A percentile compares a stretch with the other conserved stretches of the same genome.
Conservation (phyloP, 2,329 filamentous ascomycete genomes). For the Emmonsiellopsis sp. region DNA sequence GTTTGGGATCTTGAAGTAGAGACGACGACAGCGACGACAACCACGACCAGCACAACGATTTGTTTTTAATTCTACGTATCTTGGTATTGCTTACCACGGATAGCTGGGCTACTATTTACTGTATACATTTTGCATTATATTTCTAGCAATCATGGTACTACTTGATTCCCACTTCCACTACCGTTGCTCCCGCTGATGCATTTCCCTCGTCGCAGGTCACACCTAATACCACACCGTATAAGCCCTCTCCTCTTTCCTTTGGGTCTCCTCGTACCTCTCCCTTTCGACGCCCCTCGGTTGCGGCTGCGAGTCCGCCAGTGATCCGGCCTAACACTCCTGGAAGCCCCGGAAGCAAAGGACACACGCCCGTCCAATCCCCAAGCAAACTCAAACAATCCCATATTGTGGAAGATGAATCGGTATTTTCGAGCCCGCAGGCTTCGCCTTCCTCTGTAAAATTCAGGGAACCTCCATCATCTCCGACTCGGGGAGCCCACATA, state of each 20-base stretch:
- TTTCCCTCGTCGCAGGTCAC: conserved; percentile 20
- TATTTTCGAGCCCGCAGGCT: conserved; percentile 19
- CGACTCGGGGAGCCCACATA: conserved; percentile 26
- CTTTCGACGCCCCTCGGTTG: conserved; percentile 53
- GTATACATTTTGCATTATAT: not conserved
- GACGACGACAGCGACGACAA: not conserved
- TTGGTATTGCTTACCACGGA: not conserved
- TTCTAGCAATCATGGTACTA: not conserved
- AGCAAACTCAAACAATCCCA: conserved; percentile 41
- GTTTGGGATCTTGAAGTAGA: not conserved
- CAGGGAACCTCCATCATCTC: conserved; percentile 31
- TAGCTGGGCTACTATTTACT: not conserved
- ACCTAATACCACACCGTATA: conserved; percentile 55
- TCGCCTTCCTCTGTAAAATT: conserved; percentile 27
- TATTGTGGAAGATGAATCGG: conserved; percentile 34
- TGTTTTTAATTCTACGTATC: not conserved
- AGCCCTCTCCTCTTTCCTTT: conserved; percentile 63
- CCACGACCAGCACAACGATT: not conserved
- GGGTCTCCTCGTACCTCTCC: conserved; percentile 62
- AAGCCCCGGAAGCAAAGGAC: conserved; percentile 33
- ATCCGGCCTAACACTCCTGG: conserved; percentile 40
- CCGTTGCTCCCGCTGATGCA: not conserved
- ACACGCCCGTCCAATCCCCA: conserved; percentile 36
- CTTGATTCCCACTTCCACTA: not conserved
- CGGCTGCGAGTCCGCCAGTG: conserved; percentile 38